These are phyloP conservation scores for Umbelopsis ramanniana DNA, from an alignment of 192 early-diverging fungal species.

Conservation along the genomic window DNA sequence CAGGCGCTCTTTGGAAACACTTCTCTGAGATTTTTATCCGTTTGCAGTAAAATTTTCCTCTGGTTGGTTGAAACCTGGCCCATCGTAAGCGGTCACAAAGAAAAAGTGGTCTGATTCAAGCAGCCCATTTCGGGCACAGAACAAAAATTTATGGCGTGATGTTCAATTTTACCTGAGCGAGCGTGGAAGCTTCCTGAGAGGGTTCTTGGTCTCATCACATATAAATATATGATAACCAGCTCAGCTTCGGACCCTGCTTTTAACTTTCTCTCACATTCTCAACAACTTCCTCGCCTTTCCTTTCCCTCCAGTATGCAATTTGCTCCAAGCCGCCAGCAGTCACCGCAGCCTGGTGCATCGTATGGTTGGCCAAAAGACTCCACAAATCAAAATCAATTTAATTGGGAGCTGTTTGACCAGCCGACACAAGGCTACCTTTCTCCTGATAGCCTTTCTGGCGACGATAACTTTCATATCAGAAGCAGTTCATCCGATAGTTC, in stretches of 20 bases:
- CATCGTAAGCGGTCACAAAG: not conserved
- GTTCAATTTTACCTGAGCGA: not conserved
- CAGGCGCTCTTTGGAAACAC: too few species aligned
- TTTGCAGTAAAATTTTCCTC: too few species aligned
- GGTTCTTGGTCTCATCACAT: not conserved
- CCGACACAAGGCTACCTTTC: not conserved
- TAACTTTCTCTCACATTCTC: not conserved
- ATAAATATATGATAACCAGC: not conserved
- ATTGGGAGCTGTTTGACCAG: not conserved
- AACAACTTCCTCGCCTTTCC: not conserved
- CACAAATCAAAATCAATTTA: not conserved
- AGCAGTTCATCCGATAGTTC: slow-evolving; percentile 6
- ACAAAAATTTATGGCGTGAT: not conserved
- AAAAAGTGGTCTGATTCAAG: not conserved
- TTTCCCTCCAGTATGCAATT: not conserved
- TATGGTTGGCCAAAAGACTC: not conserved
- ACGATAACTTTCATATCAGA: not conserved
- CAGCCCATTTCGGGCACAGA: not conserved
- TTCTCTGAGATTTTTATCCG: too few species aligned
- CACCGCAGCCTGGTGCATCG: not conserved
- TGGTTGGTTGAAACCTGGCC: too few species aligned
- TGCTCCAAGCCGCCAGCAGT: not conserved
- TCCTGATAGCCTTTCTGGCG: not conserved
- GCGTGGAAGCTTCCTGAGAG: not conserved
- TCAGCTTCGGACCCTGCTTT: not conserved